phyloP scores from a whole-genome alignment of 2,329 filamentous ascomycete species.

The Grosmannia huntii region DNA sequence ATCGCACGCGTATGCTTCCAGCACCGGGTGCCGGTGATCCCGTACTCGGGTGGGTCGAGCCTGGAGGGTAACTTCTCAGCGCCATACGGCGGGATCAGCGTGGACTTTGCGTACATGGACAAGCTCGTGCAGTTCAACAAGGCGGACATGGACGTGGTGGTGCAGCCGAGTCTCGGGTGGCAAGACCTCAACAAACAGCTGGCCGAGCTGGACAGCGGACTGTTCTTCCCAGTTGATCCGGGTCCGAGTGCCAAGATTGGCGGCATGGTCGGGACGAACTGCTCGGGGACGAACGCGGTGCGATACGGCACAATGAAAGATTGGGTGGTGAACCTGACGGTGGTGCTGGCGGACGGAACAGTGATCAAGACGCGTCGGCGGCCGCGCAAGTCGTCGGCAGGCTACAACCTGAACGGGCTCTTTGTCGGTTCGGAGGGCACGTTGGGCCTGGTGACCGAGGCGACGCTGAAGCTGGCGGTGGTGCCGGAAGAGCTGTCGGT shows the following conservation, averaged over 20 bases:
- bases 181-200: slow-evolving; percentile 68
- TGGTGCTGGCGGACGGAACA: slow-evolving; percentile 66
- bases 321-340: slow-evolving; percentile 73
- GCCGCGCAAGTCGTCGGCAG: slow-evolving; percentile 70
- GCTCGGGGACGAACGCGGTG: slow-evolving; percentile 67
- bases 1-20: slow-evolving; percentile 61
- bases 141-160: slow-evolving; percentile 84
- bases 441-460: slow-evolving; percentile 68
- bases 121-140: slow-evolving; percentile 66
- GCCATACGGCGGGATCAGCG: slow-evolving; percentile 73
- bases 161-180: slow-evolving; percentile 88
- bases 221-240: slow-evolving; percentile 89
- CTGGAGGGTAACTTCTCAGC: slow-evolving; percentile 86
- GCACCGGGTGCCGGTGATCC: slow-evolving; percentile 71
- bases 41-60: slow-evolving; percentile 75
- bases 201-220: slow-evolving; percentile 45
- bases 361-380: slow-evolving; percentile 66
- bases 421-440: slow-evolving; percentile 78
- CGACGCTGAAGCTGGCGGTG: slow-evolving; percentile 67
- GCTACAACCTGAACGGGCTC: slow-evolving; percentile 69
- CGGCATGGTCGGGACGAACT: slow-evolving; percentile 72
- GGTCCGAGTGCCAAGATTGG: slow-evolving; percentile 61
- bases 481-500: slow-evolving; percentile 66
- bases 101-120: slow-evolving; percentile 86
- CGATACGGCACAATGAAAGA: slow-evolving; percentile 80